These are phyloP conservation scores for Cystobasidium slooffiae DNA, from an alignment of 1,284 basidiomycete species.

Conservation along the genomic window DNA sequence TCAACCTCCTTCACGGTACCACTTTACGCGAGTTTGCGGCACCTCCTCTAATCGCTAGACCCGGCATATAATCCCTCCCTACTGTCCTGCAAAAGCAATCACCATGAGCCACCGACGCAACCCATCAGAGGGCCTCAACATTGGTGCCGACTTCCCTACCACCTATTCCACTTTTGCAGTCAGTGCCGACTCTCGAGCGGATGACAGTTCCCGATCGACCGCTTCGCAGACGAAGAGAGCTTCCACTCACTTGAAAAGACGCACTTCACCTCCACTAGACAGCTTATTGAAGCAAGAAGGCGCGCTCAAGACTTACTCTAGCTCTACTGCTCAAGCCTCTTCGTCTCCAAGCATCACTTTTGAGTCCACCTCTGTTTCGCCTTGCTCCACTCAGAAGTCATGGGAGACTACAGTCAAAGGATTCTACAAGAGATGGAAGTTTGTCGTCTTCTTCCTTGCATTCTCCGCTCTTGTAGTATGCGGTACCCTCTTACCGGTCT, in stretches of 20 bases:
- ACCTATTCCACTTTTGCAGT: conserved; percentile 41
- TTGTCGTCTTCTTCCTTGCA: conserved; percentile 39
- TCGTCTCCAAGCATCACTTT: conserved; percentile 11
- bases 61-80: too few relatives aligned
- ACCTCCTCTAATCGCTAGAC: too few relatives aligned
- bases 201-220: conserved; percentile 33
- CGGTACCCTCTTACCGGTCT: conserved; percentile 25
- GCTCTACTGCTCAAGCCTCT: background rate
- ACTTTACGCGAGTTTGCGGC: too few relatives aligned
- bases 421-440: conserved; percentile 29
- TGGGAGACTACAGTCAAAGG: conserved; percentile 13
- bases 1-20: too few relatives aligned
- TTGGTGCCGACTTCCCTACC: conserved; percentile 42
- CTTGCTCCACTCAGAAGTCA: conserved; percentile 7
- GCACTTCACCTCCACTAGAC: conserved; percentile 20
- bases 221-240: conserved; percentile 14
- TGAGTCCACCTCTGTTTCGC: background rate
- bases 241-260: conserved; percentile 7
- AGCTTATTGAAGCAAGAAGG: background rate
- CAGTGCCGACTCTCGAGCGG: conserved; percentile 14
- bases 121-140: conserved; percentile 38
- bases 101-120: conserved; percentile 31
- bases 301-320: background rate
- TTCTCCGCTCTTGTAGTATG: conserved; percentile 34
- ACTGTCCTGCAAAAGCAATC: background rate